Conservation (phyloP, 306 rosid genomes). For the Sphenostylis stenocarpa region DNA sequence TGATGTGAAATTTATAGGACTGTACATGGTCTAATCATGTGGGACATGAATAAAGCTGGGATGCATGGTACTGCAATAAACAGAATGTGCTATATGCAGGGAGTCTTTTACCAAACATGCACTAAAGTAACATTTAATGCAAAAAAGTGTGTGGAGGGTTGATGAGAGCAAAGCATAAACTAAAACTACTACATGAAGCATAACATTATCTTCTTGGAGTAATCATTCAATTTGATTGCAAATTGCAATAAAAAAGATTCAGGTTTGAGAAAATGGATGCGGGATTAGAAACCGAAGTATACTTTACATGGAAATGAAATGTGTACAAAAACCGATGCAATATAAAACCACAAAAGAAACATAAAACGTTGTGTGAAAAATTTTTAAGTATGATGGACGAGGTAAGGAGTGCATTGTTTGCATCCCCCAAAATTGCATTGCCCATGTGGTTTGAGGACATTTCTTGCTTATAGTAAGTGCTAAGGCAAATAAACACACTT, state of each 20-base stretch:
- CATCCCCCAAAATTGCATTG: constrained; percentile 16
- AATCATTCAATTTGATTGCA: constrained; percentile 35
- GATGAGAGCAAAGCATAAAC: not conserved
- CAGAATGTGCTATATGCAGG: constrained; percentile 17
- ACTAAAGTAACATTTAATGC: constrained; percentile 9
- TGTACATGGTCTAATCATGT: constrained; percentile 2
- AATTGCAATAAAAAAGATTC: constrained; percentile 24
- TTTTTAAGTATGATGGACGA: constrained; percentile 7
- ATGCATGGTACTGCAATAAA: not conserved
- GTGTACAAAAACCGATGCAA: constrained; percentile 31
- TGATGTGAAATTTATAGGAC: not conserved
- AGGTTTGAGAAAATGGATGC: constrained; percentile 26
- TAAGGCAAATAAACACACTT: not conserved
- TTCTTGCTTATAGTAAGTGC: constrained; percentile 14
- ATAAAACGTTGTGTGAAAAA: constrained; percentile 24
- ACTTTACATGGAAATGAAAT: constrained; percentile 23
- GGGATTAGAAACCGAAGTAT: constrained; percentile 34
- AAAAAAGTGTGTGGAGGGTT: not conserved
- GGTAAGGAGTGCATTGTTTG: constrained; percentile 19
- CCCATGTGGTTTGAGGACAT: constrained; percentile 35
- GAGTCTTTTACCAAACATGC: constrained; percentile 1
- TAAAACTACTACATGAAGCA: constrained; percentile 3
- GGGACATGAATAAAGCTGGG: constrained; percentile 11
- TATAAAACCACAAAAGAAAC: constrained; percentile 16
- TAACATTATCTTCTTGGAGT: constrained; percentile 39